Evolutionary conservation across 108 stramenopile genomes (phyloP), one percentile per base, ranked within the genome.

Genomic region (Nitzschia sp.): DNA sequence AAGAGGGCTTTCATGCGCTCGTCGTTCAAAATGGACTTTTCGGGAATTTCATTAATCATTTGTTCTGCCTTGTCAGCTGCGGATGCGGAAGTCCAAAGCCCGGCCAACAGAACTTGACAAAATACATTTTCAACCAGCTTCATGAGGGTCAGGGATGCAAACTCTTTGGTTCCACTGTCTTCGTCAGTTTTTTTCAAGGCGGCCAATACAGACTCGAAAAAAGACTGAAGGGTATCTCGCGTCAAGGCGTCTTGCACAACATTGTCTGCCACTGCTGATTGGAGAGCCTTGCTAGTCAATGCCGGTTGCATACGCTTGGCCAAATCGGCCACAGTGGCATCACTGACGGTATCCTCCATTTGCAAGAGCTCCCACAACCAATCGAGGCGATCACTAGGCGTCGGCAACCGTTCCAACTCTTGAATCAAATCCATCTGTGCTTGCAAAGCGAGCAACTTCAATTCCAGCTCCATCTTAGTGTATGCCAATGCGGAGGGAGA

Each of bases 1-100:
- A 80, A 80, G 9, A 80, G 34, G 15, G 60, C 52, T 40, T 71
- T 66, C 79, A 80, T 76, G 11, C 74, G 58, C 12, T 70, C 63
- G 63, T 76, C 75, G 55, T 71, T 65, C 51, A 74, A 42, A 55
- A 75, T 41, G n/a, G 64, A 66, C 59, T 75, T 67, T 53, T 51
- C n/a, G 12, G 61, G 61, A 21, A 48, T 17, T 1, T 5, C 17
- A 48, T 48, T 17, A 6, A 15, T 48, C 46, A 14, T 40, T 58
- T 58, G 57, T 39, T 17, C 29, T 9, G 34, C 37, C 21, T 48
- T 48, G 17, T 48, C 46, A 6, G 46, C 17, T 15, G 46, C n/a
- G 3, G 17, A 17, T 6, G 46, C 17, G 1, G 46, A 17, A 48
- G 46, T 48, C 17, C 46, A 15, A 2, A 48, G n/a, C 3, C 46